Conservation (phyloP, 1,284 basidiomycete genomes). For the Ceratobasidium sp. region DNA sequence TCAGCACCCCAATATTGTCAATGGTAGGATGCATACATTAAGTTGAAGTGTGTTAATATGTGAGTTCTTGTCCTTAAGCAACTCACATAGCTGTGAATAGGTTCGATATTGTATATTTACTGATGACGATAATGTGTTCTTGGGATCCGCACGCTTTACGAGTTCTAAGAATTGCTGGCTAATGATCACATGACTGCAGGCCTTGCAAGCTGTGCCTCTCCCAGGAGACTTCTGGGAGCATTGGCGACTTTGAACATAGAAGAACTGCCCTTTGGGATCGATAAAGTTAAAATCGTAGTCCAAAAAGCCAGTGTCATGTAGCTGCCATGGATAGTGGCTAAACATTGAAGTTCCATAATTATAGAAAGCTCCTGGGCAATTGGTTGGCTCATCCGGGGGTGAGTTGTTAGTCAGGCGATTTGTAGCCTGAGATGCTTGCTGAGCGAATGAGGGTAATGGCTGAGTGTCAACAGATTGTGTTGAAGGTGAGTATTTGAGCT, state of each 20-base stretch:
- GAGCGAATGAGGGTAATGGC: too few relatives aligned
- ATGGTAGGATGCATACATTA: too few relatives aligned
- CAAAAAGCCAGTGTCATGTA: background rate
- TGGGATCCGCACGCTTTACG: background rate
- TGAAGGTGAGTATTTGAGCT: background rate
- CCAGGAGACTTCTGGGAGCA: conserved; percentile 1
- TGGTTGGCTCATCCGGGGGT: too few relatives aligned
- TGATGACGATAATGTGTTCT: background rate
- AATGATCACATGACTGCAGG: background rate
- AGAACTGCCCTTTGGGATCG: background rate
- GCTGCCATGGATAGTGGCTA: conserved; percentile 4
- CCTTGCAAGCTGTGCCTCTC: background rate
- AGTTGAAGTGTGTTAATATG: background rate
- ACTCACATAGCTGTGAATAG: background rate
- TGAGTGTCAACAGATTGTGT: too few relatives aligned
- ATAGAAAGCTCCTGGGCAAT: background rate
- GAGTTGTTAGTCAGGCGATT: too few relatives aligned
- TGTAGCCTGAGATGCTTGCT: too few relatives aligned
- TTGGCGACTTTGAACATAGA: background rate
- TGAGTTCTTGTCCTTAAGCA: background rate
- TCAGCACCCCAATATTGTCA: too few relatives aligned
- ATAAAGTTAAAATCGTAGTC: background rate
- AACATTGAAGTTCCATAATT: background rate
- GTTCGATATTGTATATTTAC: background rate
- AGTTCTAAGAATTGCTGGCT: background rate